Base-by-base conservation (phyloP, 2,329 filamentous ascomycete species). In the Colletotrichum trifolii region DNA sequence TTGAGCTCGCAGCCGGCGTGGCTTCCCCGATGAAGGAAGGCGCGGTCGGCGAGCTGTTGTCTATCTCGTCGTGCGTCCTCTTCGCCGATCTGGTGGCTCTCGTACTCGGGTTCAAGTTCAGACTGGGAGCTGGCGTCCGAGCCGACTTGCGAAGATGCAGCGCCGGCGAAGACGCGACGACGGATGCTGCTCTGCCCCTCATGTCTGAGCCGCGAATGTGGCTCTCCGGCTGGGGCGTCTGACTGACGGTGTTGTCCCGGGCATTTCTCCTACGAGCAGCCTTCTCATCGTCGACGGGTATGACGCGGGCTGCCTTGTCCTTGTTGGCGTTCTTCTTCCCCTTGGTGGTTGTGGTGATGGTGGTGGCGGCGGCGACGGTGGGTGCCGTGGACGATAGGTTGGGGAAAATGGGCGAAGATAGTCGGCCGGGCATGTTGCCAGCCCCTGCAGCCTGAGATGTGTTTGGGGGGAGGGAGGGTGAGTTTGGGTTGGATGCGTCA, bases 61-160 rank as follows among this genome's bases (percentile, higher is more conserved):
- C 86, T 13, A 81, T 74, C 64, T 87, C 85, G 68, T 89, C 85
- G 73, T 84, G 77, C 35, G 82, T 76, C 61, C 85, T 78, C 81
- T 87, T 88, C 71, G 77, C 77, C 12, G 82, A 84, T 43, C 83
- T 81, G 46, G 82, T 85, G 52, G 81, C 76, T 54, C 83, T 77
- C 52, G 74, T 77, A 67, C 64, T 53, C 42, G 49, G 25, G 10
- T 38, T 63, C 52, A 66, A 46, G 15, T 9, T 53, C 36, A 52
- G 54, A 33, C 59, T 66, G 13, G 60, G 60, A 35, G 60, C 64
- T 15, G 64, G 60, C 10, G 64, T 66, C 15, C 64, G 39, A 12
- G 38, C 34, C 15, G 64, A 58, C 54, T 66, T 66, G 60, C 64
- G 64, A 38, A 64, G 43, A 38, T 66, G 50, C 54, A 64, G 40